Evolutionary conservation across 176 grass and related monocot genomes (phyloP), one percentile per base, ranked within the genome.

Genomic region (Neostapfia colusana): DNA sequence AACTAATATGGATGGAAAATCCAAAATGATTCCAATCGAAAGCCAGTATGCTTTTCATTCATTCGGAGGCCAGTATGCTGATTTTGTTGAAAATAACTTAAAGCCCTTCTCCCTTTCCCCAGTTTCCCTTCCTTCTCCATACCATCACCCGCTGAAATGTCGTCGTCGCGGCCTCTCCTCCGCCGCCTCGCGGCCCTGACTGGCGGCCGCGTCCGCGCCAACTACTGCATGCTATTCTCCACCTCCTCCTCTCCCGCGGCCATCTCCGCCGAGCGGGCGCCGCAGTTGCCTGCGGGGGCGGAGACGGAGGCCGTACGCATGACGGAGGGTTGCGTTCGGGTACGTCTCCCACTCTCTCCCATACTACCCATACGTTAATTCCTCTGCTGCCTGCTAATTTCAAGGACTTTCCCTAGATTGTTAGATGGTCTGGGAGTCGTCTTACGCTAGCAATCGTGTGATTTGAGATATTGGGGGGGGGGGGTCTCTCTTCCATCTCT

Each of bases 181-280:
- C 74, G 85, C 67, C 74, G 79, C 50, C 67, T 83, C 10, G 67
- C 50, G 12, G 31, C 55, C 2, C 42, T 83, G 9, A 20, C 70
- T n/a, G 46, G 53, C 42, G 49, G 60, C 9, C 79, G 49, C 50
- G 26, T 87, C 31, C 74, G 79, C 61, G 67, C 74, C 31, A 78
- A 78, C 74, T 20, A 67, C 74, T 74, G 67, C 23, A 15, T 87
- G 24, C 50, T 59, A n/a, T n/a, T n/a, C n/a, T n/a, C n/a, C n/a
- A n/a, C n/a, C n/a, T n/a, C n/a, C 79, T 71, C 67, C 50, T 82
- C 85, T 48, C 51, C 18, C 7, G 20, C 51, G 0, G 18, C 51
- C 20, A 7, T 55, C 51, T 55, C 20, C 20, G 6, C 51, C 18
- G 20, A 55, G 51, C 20, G 20, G 51, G 18, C n/a, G 20, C 51